Evolutionary conservation across 768 basidiomycete species (phyloP), one percentile per base, ranked within the genome.

Genomic region (Termitomyces heimii): DNA sequence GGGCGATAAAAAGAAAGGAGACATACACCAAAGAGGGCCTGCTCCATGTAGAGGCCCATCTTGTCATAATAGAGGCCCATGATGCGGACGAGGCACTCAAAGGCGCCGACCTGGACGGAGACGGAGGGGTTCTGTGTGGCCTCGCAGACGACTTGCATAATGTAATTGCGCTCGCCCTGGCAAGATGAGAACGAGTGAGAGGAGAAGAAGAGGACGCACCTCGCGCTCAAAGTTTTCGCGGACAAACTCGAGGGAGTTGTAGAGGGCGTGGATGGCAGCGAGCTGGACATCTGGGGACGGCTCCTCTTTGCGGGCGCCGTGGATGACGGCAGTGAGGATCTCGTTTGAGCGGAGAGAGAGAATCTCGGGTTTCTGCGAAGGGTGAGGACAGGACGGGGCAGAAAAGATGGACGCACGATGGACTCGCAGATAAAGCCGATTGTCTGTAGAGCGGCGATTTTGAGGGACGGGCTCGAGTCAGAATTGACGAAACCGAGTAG

Each of bases 91-190:
- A 99, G 77, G 73, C 91, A 94, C 69, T 97, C 94, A 66, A 97
- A 99, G 5, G 97, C 89, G 31, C 86, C 92, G n/a, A 97, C 89
- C 76, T 98, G 96, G 35, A 98, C 94, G 35, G 80, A 71, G 3
- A 89, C 83, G 2, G 85, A 73, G 1, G 81, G 59, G 64, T 87
- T 94, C 71, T 98, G 97, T 0, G 97, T 98, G 0, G 96, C 96
- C 68, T 98, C 97, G 69, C 97, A 99, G 18, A 98, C 92, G 43
- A 98, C 94, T 76, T 99, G 97, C 97, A 99, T 99, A 72, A 99
- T 98, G 76, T 97, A 98, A 74, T 98, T 99, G 48, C 97, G 85
- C 72, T 99, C 97, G 63, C 97, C 97, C 94, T 98, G 67, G 13
- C 58, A 5, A 54, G 26, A 55, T 3, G 4, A 35, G 31, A 53